Conservation (phyloP, 257 asterid species). For the Penstemon davidsonii region DNA sequence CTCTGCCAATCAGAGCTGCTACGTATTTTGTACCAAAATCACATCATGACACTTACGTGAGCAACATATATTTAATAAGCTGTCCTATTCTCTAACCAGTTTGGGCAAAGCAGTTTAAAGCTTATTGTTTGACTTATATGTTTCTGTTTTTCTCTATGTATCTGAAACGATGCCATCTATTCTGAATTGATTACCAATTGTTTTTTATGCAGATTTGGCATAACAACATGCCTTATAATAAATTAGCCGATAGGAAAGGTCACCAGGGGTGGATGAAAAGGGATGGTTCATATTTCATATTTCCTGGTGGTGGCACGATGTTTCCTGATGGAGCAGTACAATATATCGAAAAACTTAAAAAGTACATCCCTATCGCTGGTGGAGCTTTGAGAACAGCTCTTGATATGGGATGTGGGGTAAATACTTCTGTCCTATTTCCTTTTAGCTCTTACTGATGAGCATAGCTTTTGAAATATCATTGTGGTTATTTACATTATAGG, state of each 20-base stretch:
- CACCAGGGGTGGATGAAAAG: slow-evolving; percentile 98
- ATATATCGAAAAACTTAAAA: slow-evolving; percentile 93
- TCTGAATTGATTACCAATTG: slow-evolving; percentile 17
- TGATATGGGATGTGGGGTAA: slow-evolving; percentile 99
- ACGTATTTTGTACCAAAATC: background rate
- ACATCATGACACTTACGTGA: slow-evolving; percentile 1
- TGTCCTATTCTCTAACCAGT: background rate
- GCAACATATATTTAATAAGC: slow-evolving; percentile 9
- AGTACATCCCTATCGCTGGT: slow-evolving; percentile 84
- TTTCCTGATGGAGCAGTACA: slow-evolving; percentile 92
- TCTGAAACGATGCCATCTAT: background rate
- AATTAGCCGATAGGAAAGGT: slow-evolving; percentile 96
- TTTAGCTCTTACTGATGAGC: slow-evolving; percentile 6
- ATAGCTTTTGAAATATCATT: slow-evolving; percentile 1
- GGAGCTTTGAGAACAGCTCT: slow-evolving; percentile 93
- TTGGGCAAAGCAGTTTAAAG: slow-evolving; percentile 19
- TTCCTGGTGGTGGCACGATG: slow-evolving; percentile 99
- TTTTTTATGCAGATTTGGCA: slow-evolving; percentile 81
- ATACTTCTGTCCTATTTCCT: slow-evolving; percentile 17
- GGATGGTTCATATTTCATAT: slow-evolving; percentile 82
- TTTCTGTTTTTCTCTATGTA: background rate
- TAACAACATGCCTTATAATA: slow-evolving; percentile 87
- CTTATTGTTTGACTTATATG: slow-evolving; percentile 16
- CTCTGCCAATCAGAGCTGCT: slow-evolving; percentile 11
- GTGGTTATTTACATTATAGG: slow-evolving; percentile 49